Conservation (phyloP, 2,329 filamentous ascomycete species). For the Ascomycota sp. region DNA sequence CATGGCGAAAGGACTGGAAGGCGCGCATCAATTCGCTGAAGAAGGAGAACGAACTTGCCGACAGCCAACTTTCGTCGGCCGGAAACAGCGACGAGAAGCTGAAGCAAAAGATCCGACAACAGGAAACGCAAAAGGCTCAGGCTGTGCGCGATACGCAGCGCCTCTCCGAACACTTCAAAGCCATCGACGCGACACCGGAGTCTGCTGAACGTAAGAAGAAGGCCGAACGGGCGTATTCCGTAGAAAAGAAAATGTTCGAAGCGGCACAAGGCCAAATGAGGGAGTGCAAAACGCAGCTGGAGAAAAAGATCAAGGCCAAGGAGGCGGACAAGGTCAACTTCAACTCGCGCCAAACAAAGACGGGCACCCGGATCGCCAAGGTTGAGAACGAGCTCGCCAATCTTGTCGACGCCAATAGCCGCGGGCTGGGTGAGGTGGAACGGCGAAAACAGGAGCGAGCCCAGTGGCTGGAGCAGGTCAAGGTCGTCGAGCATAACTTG, state of each 20-base stretch:
- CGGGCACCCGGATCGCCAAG: slow-evolving; percentile 46
- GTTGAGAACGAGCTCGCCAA: slow-evolving; percentile 50
- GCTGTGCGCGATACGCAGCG: slow-evolving; percentile 32
- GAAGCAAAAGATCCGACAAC: slow-evolving; percentile 51
- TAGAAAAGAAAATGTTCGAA: slow-evolving; percentile 38
- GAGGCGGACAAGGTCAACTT: slow-evolving; percentile 40
- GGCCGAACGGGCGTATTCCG: slow-evolving; percentile 28
- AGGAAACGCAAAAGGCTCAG: slow-evolving; percentile 49
- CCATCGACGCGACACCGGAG: slow-evolving; percentile 40
- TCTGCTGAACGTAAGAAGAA: slow-evolving; percentile 33
- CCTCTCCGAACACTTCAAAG: slow-evolving; percentile 35
- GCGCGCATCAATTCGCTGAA: slow-evolving; percentile 41
- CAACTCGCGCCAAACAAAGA: slow-evolving; percentile 49
- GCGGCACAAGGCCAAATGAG: slow-evolving; percentile 29
- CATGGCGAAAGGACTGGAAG: slow-evolving; percentile 53
- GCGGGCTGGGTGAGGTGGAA: slow-evolving; percentile 41
- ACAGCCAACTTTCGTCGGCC: slow-evolving; percentile 40
- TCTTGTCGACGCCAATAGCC: slow-evolving; percentile 44
- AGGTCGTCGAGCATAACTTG: slow-evolving; percentile 23
- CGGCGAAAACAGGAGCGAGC: slow-evolving; percentile 29
- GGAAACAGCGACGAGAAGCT: slow-evolving; percentile 57
- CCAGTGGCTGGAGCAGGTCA: slow-evolving; percentile 23
- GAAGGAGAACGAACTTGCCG: slow-evolving; percentile 51
- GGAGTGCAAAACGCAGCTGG: slow-evolving; percentile 35
- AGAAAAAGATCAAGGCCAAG: slow-evolving; percentile 38